Conservation (phyloP, 2,329 filamentous ascomycete genomes). For the Pestalotiopsis sp. region DNA sequence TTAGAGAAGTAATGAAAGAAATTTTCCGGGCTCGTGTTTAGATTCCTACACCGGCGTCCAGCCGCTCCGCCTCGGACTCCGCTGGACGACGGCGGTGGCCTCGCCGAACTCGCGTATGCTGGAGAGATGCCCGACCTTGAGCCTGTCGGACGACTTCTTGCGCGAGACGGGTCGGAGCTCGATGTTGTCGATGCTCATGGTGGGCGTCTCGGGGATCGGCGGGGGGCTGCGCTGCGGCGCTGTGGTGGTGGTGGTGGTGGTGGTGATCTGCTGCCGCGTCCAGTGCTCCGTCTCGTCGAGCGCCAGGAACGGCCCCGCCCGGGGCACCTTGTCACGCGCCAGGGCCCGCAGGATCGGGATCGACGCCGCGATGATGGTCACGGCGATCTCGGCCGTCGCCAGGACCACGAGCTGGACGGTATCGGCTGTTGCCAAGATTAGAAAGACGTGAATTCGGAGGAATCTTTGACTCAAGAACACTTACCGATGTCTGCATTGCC, state of each 20-base stretch:
- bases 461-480: background rate
- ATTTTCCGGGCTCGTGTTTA: no score
- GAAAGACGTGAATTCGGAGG: background rate
- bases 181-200: background rate
- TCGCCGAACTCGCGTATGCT: constrained; percentile 5
- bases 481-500: constrained; percentile 16
- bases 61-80: background rate
- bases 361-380: constrained; percentile 34
- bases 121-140: constrained; percentile 1
- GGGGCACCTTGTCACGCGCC: constrained; percentile 17
- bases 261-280: background rate
- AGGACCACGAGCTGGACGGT: constrained; percentile 19
- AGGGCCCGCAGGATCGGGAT: constrained; percentile 32
- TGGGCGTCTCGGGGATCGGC: background rate
- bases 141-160: background rate
- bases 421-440: background rate
- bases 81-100: background rate
- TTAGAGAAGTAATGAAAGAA: no score
- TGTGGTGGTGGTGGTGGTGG: background rate
- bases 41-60: background rate
- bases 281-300: constrained; percentile 5
- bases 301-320: background rate
- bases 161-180: background rate
- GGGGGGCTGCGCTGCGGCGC: background rate
- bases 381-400: constrained; percentile 27